A percentile compares a stretch with the other conserved stretches of the same genome.
These are phyloP conservation scores for Neonothopanus nambi DNA, from an alignment of 1,284 basidiomycete species.

Conservation along the genomic window DNA sequence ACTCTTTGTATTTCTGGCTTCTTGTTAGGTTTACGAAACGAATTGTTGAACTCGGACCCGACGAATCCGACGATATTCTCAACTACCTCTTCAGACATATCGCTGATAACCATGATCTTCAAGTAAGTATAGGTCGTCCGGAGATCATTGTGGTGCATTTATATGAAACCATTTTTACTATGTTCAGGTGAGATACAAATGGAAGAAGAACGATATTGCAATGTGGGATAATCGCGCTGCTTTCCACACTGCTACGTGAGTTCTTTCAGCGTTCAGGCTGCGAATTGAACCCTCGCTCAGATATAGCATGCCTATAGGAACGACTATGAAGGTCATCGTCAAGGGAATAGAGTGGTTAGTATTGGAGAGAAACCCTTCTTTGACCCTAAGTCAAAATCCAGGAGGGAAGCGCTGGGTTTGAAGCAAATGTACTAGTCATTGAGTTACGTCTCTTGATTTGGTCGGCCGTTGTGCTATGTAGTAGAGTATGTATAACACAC, in stretches of 20 bases:
- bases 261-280: not conserved
- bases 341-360: conserved; percentile 61
- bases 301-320: conserved; percentile 29
- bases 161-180: not conserved
- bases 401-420: conserved; percentile 41
- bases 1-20: no score
- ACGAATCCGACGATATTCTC: conserved; percentile 57
- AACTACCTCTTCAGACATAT: conserved; percentile 49
- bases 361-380: conserved; percentile 66
- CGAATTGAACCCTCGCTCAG: not conserved
- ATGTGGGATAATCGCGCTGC: conserved; percentile 59
- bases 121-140: conserved; percentile 48
- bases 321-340: conserved; percentile 51
- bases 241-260: conserved; percentile 54
- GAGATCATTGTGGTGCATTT: not conserved
- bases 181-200: conserved; percentile 44
- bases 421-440: no score
- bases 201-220: conserved; percentile 50
- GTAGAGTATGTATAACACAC: no score
- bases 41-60: conserved; percentile 58
- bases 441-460: no score
- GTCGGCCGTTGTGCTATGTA: no score
- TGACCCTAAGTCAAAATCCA: conserved; percentile 49
- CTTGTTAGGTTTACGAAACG: conserved; percentile 55
- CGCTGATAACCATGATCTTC: conserved; percentile 63